Evolutionary conservation across 1,284 basidiomycete species (phyloP), one percentile per base, ranked within the genome.

Genomic region (Naganishia sp.): DNA sequence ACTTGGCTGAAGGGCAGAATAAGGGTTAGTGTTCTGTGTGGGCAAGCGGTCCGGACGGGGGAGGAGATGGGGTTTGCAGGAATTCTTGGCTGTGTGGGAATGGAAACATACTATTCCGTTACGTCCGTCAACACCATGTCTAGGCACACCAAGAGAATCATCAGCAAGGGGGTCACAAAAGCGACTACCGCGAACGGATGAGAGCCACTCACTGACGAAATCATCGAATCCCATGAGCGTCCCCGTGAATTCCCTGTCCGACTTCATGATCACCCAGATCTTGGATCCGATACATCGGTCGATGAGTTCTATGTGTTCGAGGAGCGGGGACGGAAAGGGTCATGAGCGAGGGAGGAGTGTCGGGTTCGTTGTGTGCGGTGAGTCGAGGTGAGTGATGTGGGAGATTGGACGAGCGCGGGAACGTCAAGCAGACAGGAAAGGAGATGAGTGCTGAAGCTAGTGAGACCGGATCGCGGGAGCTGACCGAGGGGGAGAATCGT

Each of bases 51-150:
- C 49, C 55, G 50, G 69, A 60, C 18, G 6, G 33, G 31, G 9
- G 25, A n/a, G 16, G n/a, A 59, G 7, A 13, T 0, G 18, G 23
- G n/a, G 43, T 69, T 45, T 49, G 36, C 36, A 11, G 36, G 36
- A 36, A 36, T 36, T 21, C 21, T 21, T 21, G 21, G 21, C 21
- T 21, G 21, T 21, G 21, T 21, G 21, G 21, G 54, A 45, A 56
- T 36, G 45, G 66, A 31, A 18, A 21, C 6, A 42, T 70, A 98
- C 94, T 89, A 98, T 82, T 99, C 96, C 7, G 88, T 96, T 5
- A 98, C 96, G 73, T 99, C 92, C 76, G 98, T 92, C 55, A 99
- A 81, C 2, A 99, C 95, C 92, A 99, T 97, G 80, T 99, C 95
- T 98, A 56, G 13, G 1, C n/a, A 21, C n/a, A 21, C 11, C 57